A percentile compares a stretch with the other conserved stretches of the same genome.
These are phyloP conservation scores for Fusarium nygamai DNA, from an alignment of 2,329 filamentous ascomycete genomes.

Conservation along the genomic window DNA sequence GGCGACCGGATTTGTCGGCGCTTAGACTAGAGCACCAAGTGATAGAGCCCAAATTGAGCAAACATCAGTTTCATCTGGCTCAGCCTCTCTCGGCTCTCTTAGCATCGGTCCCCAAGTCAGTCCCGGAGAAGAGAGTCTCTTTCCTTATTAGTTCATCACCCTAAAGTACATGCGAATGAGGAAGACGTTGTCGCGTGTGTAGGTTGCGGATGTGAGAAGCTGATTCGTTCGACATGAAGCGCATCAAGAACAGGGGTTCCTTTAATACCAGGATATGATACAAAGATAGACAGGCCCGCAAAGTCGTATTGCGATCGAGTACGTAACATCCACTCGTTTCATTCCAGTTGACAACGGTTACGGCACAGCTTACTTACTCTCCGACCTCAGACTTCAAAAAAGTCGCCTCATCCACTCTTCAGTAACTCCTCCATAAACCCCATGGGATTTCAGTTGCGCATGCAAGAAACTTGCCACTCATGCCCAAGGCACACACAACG, in stretches of 20 bases:
- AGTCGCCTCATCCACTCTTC: background rate
- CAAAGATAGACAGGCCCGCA: conserved; percentile 1
- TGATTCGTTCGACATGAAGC: conserved; percentile 31
- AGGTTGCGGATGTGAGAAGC: conserved; percentile 10
- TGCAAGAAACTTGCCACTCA: conserved; percentile 21
- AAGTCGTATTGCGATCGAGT: conserved; percentile 15
- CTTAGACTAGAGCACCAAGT: conserved; percentile 4
- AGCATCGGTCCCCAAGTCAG: conserved; percentile 4
- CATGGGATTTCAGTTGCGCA: conserved; percentile 15
- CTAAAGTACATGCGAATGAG: background rate
- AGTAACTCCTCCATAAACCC: conserved; percentile 20
- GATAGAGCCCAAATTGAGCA: background rate
- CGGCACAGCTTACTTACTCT: background rate
- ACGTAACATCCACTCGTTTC: conserved; percentile 11
- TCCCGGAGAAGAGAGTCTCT: conserved; percentile 7
- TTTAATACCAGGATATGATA: conserved; percentile 1
- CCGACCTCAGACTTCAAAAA: background rate
- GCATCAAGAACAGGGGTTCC: conserved; percentile 12
- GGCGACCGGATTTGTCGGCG: conserved; percentile 36
- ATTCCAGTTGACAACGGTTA: background rate
- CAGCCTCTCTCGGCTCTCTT: conserved; percentile 34
- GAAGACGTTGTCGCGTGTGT: conserved; percentile 26
- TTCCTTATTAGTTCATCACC: conserved; percentile 1
- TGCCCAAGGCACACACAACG: conserved; percentile 10
- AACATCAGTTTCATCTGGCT: conserved; percentile 29